A percentile compares a stretch with the other conserved stretches of the same genome.
Evolutionary conservation across 805 yeast genomes (phyloP).

Genomic region (Zygosaccharomyces bisporus): DNA sequence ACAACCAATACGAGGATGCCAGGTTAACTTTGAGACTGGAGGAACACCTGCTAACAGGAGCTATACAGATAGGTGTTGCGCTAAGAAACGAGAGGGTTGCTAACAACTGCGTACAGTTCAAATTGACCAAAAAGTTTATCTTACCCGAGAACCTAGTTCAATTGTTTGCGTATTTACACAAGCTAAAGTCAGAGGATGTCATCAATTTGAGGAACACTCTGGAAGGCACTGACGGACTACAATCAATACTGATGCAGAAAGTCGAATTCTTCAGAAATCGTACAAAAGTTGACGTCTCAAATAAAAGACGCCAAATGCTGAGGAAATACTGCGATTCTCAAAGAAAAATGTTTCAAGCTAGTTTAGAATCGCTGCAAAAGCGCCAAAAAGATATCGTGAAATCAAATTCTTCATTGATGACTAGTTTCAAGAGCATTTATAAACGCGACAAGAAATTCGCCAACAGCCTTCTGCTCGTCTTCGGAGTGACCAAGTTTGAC

Average conservation of each 20-base stretch:
- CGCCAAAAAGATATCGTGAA: slow-evolving; percentile 43
- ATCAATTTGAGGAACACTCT: slow-evolving; percentile 52
- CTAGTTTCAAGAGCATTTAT: slow-evolving; percentile 56
- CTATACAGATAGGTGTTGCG: slow-evolving; percentile 38
- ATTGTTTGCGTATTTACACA: slow-evolving; percentile 55
- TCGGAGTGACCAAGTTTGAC: slow-evolving; percentile 55
- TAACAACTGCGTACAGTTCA: slow-evolving; percentile 40
- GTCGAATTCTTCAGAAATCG: slow-evolving; percentile 37
- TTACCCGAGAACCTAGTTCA: slow-evolving; percentile 46
- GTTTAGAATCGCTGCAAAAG: slow-evolving; percentile 39
- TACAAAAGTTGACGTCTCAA: slow-evolving; percentile 28
- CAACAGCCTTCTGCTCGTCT: slow-evolving; percentile 50
- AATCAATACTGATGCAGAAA: slow-evolving; percentile 51
- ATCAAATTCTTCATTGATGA: slow-evolving; percentile 34
- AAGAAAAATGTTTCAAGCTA: slow-evolving; percentile 42
- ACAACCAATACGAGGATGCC: slow-evolving; percentile 55
- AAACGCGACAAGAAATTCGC: slow-evolving; percentile 52
- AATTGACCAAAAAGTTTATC: slow-evolving; percentile 33
- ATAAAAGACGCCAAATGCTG: slow-evolving; percentile 34
- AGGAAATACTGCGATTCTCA: slow-evolving; percentile 50
- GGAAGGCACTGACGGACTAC: slow-evolving; percentile 57
- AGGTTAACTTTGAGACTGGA: slow-evolving; percentile 58
- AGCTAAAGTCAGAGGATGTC: slow-evolving; percentile 44
- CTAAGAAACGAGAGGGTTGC: slow-evolving; percentile 39
- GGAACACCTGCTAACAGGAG: slow-evolving; percentile 26